Conservation (phyloP, 345 rosid genomes). For the Rubroshorea leprosula region DNA sequence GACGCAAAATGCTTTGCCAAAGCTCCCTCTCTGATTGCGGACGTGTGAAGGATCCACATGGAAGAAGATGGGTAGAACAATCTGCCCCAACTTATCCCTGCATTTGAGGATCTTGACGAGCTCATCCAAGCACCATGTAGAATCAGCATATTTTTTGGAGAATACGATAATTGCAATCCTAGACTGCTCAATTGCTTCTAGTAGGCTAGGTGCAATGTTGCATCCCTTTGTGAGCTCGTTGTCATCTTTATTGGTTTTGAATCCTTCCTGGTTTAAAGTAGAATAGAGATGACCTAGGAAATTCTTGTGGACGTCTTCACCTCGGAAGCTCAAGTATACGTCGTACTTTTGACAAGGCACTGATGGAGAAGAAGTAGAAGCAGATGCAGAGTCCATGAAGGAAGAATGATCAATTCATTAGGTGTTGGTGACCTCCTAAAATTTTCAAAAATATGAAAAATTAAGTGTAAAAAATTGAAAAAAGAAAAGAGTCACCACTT, state of each 20-base stretch:
- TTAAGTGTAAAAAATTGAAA: no score
- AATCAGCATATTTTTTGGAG: conserved; percentile 22
- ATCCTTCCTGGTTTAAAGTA: conserved; percentile 12
- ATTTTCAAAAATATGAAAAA: no score
- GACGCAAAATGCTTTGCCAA: no score
- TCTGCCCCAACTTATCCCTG: no score
- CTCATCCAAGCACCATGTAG: conserved; percentile 32
- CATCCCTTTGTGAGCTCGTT: conserved; percentile 19
- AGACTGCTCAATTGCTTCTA: conserved; percentile 22
- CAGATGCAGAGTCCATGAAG: no score
- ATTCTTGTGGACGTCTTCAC: conserved; percentile 26
- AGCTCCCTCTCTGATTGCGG: no score
- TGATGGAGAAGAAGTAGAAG: not conserved
- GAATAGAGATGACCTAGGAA: conserved; percentile 24
- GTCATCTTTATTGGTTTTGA: conserved; percentile 19
- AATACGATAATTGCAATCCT: conserved; percentile 16
- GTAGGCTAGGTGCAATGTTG: conserved; percentile 16
- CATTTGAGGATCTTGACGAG: conserved; percentile 17
- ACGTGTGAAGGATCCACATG: no score
- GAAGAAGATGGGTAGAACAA: no score
- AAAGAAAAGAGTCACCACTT: no score
- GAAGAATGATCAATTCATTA: no score
- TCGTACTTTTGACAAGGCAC: conserved; percentile 19
- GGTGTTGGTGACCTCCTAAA: no score
- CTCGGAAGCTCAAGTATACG: conserved; percentile 33